Percentiles rank a stretch among this genome's conserved stretches.
These are phyloP conservation scores for Blastobotrys raffinosifermentans DNA, from an alignment of 1,139 yeast genomes.

Conservation along the genomic window DNA sequence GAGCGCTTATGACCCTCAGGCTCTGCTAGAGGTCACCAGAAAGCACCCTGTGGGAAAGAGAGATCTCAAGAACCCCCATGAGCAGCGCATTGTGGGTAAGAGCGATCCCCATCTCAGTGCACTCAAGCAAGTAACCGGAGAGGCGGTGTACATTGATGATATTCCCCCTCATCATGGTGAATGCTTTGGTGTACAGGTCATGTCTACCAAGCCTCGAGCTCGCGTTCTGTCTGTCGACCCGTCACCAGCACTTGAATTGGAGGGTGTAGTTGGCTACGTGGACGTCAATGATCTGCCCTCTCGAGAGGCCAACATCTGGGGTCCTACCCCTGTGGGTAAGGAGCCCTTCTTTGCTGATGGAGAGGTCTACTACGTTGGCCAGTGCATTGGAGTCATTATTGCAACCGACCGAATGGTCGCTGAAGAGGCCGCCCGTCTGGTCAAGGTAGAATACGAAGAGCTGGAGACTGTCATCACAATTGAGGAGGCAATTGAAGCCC, in stretches of 20 bases:
- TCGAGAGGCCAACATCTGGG: slow-evolving; percentile 37
- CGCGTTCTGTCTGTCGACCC: slow-evolving; percentile 36
- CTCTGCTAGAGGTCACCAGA: slow-evolving; percentile 34
- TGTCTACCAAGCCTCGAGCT: slow-evolving; percentile 41
- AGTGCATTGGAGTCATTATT: slow-evolving; percentile 39
- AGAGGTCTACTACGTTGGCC: slow-evolving; percentile 38
- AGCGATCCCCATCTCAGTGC: slow-evolving; percentile 39
- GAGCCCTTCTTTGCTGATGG: slow-evolving; percentile 41
- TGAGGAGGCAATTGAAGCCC: slow-evolving; percentile 38
- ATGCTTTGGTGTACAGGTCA: slow-evolving; percentile 39
- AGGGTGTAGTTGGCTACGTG: slow-evolving; percentile 39
- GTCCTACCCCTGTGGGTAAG: slow-evolving; percentile 37
- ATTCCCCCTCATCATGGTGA: slow-evolving; percentile 38
- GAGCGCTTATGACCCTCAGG: slow-evolving; percentile 27
- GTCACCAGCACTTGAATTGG: slow-evolving; percentile 34
- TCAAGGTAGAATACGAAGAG: slow-evolving; percentile 39
- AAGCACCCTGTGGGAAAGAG: slow-evolving; percentile 35
- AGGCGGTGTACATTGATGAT: slow-evolving; percentile 41
- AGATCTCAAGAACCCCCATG: slow-evolving; percentile 36
- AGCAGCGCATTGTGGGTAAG: slow-evolving; percentile 36
- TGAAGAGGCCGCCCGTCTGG: slow-evolving; percentile 40
- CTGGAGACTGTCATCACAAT: slow-evolving; percentile 34
- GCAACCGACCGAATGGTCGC: slow-evolving; percentile 38
- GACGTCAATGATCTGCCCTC: slow-evolving; percentile 37
- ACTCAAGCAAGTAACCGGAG: slow-evolving; percentile 42